These are phyloP conservation scores for Scleromitrula shiraiana DNA, from an alignment of 2,329 filamentous ascomycete genomes.

Conservation along the genomic window DNA sequence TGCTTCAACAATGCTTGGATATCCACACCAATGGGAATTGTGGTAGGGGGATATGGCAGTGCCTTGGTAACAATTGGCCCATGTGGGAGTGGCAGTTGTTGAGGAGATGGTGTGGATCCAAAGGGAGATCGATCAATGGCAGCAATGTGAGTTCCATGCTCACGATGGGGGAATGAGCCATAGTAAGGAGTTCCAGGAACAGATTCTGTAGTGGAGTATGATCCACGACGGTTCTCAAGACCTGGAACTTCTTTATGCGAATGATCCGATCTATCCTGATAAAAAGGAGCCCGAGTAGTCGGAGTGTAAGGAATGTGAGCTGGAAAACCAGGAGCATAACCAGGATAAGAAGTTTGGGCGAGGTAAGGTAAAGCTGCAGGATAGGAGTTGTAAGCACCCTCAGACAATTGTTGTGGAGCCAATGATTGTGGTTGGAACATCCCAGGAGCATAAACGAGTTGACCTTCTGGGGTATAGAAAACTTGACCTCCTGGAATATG, in stretches of 20 bases:
- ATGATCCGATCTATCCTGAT: conserved; percentile 26
- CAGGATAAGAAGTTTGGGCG: conserved; percentile 26
- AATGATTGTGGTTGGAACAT: conserved; percentile 28
- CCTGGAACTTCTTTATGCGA: conserved; percentile 44
- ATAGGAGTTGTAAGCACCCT: conserved; percentile 27
- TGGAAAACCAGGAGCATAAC: conserved; percentile 27
- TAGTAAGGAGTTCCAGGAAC: conserved; percentile 59
- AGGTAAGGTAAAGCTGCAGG: conserved; percentile 26
- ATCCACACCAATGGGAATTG: conserved; percentile 27
- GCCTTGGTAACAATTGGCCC: conserved; percentile 29
- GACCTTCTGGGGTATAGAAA: conserved; percentile 20
- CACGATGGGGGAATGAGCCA: conserved; percentile 47
- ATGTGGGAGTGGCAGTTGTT: conserved; percentile 42
- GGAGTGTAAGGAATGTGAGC: conserved; percentile 28
- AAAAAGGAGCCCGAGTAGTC: conserved; percentile 22
- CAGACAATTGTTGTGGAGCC: conserved; percentile 19
- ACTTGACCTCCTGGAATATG: conserved; percentile 30
- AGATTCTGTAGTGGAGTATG: conserved; percentile 61
- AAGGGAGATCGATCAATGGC: conserved; percentile 51
- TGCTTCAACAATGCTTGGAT: conserved; percentile 61
- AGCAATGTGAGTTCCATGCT: conserved; percentile 51
- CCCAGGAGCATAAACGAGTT: conserved; percentile 19
- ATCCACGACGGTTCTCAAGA: conserved; percentile 57
- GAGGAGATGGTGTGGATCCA: conserved; percentile 60
- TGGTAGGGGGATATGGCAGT: conserved; percentile 28